Conservation (phyloP, 805 yeast species). For the Kluyveromyces lactis region DNA sequence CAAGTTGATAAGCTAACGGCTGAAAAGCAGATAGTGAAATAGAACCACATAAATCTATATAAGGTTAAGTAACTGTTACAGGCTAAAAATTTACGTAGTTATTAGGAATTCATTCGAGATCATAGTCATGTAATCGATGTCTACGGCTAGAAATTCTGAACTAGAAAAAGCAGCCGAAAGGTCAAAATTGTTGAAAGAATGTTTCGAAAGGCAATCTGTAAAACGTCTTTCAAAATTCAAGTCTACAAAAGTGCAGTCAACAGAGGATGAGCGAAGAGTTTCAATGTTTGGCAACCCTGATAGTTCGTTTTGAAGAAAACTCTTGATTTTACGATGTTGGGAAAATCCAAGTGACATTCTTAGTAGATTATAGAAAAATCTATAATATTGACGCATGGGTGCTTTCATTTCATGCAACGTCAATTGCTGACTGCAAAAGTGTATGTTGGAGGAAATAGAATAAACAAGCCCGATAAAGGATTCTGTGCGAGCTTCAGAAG, state of each 20-base stretch:
- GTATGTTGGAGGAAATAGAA: too few relatives aligned
- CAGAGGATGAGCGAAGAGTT: too few relatives aligned
- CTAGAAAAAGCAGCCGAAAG: neutral
- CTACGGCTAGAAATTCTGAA: neutral
- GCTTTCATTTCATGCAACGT: neutral
- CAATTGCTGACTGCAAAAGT: neutral
- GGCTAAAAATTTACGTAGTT: neutral
- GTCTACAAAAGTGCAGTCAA: too few relatives aligned
- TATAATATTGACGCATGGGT: neutral
- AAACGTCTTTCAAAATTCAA: too few relatives aligned
- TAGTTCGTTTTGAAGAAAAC: too few relatives aligned
- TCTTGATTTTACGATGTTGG: constrained; percentile 6
- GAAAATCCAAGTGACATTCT: constrained; percentile 17
- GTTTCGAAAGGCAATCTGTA: neutral
- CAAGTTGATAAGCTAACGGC: constrained; percentile 83
- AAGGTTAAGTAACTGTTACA: neutral
- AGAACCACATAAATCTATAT: neutral
- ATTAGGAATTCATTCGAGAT: neutral
- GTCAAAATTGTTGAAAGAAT: neutral
- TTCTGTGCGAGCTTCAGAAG: too few relatives aligned
- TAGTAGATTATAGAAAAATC: constrained; percentile 7
- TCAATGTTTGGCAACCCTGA: too few relatives aligned
- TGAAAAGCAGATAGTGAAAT: constrained; percentile 48
- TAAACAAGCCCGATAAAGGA: too few relatives aligned
- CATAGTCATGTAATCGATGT: neutral